These are phyloP conservation scores for Theobroma cacao DNA, from an alignment of 345 rosid species.

Conservation along the genomic window DNA sequence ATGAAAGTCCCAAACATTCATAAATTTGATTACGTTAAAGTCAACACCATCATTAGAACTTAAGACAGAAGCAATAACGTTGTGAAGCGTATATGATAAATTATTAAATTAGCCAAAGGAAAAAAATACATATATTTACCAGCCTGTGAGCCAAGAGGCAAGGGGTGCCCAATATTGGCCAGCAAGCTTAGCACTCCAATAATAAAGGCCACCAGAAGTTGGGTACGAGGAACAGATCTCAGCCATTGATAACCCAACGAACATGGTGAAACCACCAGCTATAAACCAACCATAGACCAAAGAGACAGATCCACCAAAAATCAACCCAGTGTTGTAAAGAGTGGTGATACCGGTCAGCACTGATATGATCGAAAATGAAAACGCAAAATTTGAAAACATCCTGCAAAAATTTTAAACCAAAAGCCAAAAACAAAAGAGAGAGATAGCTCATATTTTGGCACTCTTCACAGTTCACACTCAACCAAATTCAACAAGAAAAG, in stretches of 20 bases:
- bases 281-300: slow-evolving; percentile 88
- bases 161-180: slow-evolving; percentile 90
- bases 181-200: slow-evolving; percentile 99
- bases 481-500: neutral
- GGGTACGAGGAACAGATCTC: slow-evolving; percentile 97
- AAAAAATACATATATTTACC: slow-evolving; percentile 42
- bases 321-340: slow-evolving; percentile 76
- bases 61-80: neutral
- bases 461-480: neutral
- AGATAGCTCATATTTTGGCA: neutral
- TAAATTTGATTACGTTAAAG: neutral
- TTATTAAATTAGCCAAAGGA: neutral
- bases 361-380: slow-evolving; percentile 90
- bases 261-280: slow-evolving; percentile 80
- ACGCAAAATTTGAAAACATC: slow-evolving; percentile 88
- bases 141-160: slow-evolving; percentile 97
- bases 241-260: slow-evolving; percentile 87
- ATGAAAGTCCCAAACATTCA: neutral
- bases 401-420: slow-evolving; percentile 35
- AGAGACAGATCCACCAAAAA: slow-evolving; percentile 75
- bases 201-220: slow-evolving; percentile 96
- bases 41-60: neutral
- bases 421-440: slow-evolving; percentile 12
- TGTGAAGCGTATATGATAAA: neutral
- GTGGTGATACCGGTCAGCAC: slow-evolving; percentile 94